Percentiles rank a stretch among this genome's conserved stretches.
phyloP scores from a whole-genome alignment of 1,284 basidiomycete genomes.

The Trichosporon faecale region DNA sequence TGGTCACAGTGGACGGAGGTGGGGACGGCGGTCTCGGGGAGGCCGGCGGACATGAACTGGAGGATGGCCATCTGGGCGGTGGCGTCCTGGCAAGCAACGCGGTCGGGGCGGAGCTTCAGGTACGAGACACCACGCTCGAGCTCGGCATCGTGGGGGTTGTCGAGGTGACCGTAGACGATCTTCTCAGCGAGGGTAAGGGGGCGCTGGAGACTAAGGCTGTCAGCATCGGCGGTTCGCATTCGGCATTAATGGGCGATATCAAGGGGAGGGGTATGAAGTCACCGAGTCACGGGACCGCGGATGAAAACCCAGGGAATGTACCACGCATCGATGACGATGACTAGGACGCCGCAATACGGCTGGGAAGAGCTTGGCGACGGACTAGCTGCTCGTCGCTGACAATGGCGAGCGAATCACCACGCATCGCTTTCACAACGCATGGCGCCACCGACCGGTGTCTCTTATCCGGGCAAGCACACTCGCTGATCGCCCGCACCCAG shows the following conservation, averaged over 20 bases:
- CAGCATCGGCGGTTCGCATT: conserved; percentile 6
- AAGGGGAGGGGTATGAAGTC: neutral
- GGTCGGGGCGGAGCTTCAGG: conserved; percentile 92
- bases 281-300: conserved; percentile 3
- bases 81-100: conserved; percentile 99
- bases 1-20: conserved; percentile 99
- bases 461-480: neutral
- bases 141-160: conserved; percentile 86
- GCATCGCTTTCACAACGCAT: neutral
- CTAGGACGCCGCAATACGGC: neutral
- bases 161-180: conserved; percentile 96
- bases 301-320: neutral
- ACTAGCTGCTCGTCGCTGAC: neutral
- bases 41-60: conserved; percentile 99
- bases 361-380: neutral
- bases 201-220: conserved; percentile 69
- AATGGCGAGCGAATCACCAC: neutral
- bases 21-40: conserved; percentile 94
- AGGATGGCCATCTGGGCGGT: conserved; percentile 98
- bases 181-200: conserved; percentile 97
- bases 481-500: neutral
- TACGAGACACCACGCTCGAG: conserved; percentile 84
- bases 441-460: neutral
- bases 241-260: neutral
- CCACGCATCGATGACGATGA: neutral